phyloP scores from a whole-genome alignment of 306 rosid genomes.

The Notholithocarpus densiflorus region DNA sequence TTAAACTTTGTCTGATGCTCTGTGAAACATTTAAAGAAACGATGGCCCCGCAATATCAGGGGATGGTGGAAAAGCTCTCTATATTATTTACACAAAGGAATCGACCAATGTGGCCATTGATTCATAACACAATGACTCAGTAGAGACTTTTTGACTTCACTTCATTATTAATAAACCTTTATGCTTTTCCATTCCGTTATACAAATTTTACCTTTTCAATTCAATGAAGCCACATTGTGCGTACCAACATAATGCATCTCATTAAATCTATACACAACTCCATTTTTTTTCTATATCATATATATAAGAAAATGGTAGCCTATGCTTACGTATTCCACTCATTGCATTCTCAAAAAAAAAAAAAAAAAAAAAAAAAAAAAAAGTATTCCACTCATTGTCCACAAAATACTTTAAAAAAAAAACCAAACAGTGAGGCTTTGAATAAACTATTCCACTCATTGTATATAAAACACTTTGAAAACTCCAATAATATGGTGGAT shows the following conservation, averaged over 20 bases:
- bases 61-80: not conserved
- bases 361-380: too few species aligned
- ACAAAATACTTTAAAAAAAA: too few species aligned
- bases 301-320: too few species aligned
- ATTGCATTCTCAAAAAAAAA: too few species aligned
- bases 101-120: not conserved
- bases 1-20: not conserved
- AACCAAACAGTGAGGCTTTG: too few species aligned
- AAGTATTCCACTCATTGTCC: too few species aligned
- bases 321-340: too few species aligned
- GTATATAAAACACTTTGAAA: too few species aligned
- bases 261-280: not conserved
- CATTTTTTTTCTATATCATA: too few species aligned
- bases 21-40: slow-evolving; percentile 5
- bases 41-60: not conserved
- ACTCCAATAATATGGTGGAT: too few species aligned
- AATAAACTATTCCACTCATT: too few species aligned
- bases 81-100: not conserved
- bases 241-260: not conserved
- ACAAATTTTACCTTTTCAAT: not conserved
- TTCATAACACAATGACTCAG: not conserved
- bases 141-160: not conserved
- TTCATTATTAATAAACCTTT: too few species aligned
- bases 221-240: not conserved
- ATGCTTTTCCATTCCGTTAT: not conserved